Percentiles rank a stretch among this genome's conserved stretches.
phyloP scores from a whole-genome alignment of 257 asterid genomes.

The Ilex aquifolium region DNA sequence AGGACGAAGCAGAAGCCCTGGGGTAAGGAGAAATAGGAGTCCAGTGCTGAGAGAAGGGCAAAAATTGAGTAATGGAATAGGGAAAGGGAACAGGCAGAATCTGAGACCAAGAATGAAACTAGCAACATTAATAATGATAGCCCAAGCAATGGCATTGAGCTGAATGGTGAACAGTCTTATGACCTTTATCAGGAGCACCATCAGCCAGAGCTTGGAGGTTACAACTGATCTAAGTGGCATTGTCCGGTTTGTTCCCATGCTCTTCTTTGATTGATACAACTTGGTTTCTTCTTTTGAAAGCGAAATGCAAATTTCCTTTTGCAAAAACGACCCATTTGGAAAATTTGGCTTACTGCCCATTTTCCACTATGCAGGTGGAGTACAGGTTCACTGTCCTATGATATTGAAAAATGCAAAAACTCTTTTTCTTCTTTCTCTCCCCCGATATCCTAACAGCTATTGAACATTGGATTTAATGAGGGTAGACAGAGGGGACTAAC shows the following conservation, averaged over 20 bases:
- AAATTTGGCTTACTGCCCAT: conserved; percentile 64
- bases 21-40: conserved; percentile 59
- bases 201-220: conserved; percentile 33
- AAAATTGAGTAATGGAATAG: conserved; percentile 76
- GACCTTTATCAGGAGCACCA: conserved; percentile 18
- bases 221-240: conserved; percentile 17
- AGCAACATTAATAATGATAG: conserved; percentile 21
- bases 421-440: conserved; percentile 26
- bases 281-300: no score
- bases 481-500: conserved; percentile 17
- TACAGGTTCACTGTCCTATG: conserved; percentile 48
- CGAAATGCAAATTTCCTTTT: conserved; percentile 1
- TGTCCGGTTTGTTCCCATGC: conserved; percentile 16
- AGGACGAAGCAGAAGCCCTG: conserved; percentile 75
- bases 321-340: conserved; percentile 23
- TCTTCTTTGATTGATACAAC: no score
- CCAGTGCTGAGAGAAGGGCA: conserved; percentile 72
- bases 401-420: conserved; percentile 27
- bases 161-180: conserved; percentile 26
- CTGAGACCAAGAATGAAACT: conserved; percentile 25
- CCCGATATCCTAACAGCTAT: conserved; percentile 2
- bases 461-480: conserved; percentile 6
- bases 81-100: conserved; percentile 55
- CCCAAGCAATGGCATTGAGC: conserved; percentile 20
- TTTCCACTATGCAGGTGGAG: conserved; percentile 69